phyloP scores from a whole-genome alignment of 177 flowering plant genomes.

The Tripterygium wilfordii region DNA sequence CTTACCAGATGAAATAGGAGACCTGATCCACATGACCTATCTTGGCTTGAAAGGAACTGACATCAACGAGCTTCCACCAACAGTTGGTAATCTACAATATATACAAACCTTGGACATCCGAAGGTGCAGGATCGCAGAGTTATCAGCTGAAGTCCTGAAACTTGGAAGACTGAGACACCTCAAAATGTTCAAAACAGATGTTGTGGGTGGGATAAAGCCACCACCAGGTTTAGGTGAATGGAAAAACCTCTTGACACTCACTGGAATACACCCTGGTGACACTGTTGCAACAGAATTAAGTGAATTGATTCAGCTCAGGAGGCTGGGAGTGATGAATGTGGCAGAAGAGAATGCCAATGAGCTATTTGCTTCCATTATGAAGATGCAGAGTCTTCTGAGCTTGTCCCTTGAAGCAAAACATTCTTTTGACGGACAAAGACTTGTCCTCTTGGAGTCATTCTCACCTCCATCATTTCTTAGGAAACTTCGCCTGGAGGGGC shows the following conservation, averaged over 20 bases:
- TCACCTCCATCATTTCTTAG: slow-evolving; percentile 14
- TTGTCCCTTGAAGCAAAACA: slow-evolving; percentile 17
- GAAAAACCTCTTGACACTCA: slow-evolving; percentile 8
- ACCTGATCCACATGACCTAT: slow-evolving; percentile 7
- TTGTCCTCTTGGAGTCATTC: slow-evolving; percentile 9
- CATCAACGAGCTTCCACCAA: slow-evolving; percentile 1
- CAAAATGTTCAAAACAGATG: slow-evolving; percentile 13
- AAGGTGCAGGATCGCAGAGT: slow-evolving; percentile 7
- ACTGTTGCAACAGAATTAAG: slow-evolving; percentile 12
- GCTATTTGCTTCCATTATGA: slow-evolving; percentile 10
- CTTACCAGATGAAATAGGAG: slow-evolving; percentile 13
- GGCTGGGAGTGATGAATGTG: slow-evolving; percentile 16
- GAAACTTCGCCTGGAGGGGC: slow-evolving; percentile 14
- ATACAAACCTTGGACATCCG: slow-evolving; percentile 14
- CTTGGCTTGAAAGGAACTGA: slow-evolving; percentile 3
- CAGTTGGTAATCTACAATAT: slow-evolving; percentile 3
- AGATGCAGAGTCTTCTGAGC: slow-evolving; percentile 9
- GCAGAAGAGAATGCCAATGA: slow-evolving; percentile 11
- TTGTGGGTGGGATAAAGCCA: slow-evolving; percentile 10
- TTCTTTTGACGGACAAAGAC: background rate
- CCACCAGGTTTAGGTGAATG: slow-evolving; percentile 8
- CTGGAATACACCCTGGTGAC: slow-evolving; percentile 8
- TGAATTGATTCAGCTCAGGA: slow-evolving; percentile 13
- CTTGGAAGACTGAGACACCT: slow-evolving; percentile 13
- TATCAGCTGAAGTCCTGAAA: slow-evolving; percentile 7